phyloP scores from a whole-genome alignment of 495 filamentous ascomycete species.

The Evernia prunastri region DNA sequence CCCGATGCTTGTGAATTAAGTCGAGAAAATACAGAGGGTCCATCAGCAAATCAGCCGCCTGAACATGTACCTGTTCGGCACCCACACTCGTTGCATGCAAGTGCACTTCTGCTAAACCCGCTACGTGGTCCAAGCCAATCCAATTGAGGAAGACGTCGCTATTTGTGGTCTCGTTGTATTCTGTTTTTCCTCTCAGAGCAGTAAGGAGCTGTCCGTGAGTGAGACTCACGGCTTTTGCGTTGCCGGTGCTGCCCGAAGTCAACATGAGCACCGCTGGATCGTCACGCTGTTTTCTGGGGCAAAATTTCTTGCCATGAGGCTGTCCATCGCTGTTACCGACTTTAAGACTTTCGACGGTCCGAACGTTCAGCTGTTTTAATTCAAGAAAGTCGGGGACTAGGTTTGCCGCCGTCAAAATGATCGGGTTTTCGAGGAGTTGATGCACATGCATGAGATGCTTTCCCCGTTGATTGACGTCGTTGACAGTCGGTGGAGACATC shows the following conservation, averaged over 20 bases:
- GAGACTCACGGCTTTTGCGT: conserved; percentile 47
- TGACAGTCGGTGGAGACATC: not conserved
- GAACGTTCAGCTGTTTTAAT: not conserved
- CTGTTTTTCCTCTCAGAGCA: conserved; percentile 40
- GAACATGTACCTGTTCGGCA: conserved; percentile 45
- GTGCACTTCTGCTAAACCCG: conserved; percentile 45
- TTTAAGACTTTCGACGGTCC: not conserved
- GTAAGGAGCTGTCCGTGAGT: conserved; percentile 41
- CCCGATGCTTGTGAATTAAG: conserved; percentile 36
- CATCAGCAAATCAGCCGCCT: conserved; percentile 35
- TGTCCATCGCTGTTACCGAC: not conserved
- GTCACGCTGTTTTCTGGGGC: not conserved
- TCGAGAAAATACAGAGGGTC: conserved; percentile 38
- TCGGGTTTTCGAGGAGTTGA: not conserved
- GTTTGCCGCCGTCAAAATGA: not conserved
- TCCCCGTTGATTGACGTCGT: not conserved
- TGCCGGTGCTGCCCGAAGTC: conserved; percentile 52
- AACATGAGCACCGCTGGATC: conserved; percentile 40
- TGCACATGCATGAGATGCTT: not conserved
- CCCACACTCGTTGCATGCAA: conserved; percentile 37
- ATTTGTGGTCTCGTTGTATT: conserved; percentile 5
- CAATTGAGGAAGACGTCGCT: conserved; percentile 42
- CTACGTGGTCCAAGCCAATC: conserved; percentile 50
- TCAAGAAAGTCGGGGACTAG: not conserved
- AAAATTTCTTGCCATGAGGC: not conserved